Evolutionary conservation across 768 basidiomycete genomes (phyloP).

Genomic region (Lentinus tigrinus): DNA sequence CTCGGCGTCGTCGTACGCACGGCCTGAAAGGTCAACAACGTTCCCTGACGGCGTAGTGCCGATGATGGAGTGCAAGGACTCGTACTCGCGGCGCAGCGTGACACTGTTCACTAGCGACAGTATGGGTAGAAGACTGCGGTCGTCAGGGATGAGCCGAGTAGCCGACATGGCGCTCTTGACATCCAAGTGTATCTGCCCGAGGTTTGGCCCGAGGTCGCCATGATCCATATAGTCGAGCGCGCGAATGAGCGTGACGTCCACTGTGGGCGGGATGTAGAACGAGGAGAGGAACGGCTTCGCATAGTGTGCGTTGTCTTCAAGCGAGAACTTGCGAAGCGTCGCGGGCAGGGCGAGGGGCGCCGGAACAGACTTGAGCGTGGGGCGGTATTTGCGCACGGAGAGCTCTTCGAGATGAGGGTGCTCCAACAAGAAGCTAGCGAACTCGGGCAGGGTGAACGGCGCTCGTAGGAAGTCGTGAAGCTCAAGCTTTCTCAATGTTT

Average conservation of each 20-base stretch:
- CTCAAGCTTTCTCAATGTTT: background rate
- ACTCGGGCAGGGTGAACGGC: background rate
- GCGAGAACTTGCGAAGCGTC: background rate
- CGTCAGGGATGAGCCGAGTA: background rate
- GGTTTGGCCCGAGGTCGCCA: background rate
- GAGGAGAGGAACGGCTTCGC: background rate
- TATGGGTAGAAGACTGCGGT: background rate
- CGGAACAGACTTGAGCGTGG: background rate
- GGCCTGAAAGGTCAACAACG: background rate
- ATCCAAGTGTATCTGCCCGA: too few species aligned
- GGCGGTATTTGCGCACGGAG: background rate
- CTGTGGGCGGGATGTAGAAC: background rate
- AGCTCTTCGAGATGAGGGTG: background rate
- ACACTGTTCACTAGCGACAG: background rate
- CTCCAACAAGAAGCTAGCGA: background rate
- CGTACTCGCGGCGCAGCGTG: background rate
- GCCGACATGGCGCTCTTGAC: background rate
- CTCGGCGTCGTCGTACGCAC: background rate
- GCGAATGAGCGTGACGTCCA: background rate
- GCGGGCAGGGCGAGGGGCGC: background rate
- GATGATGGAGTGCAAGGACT: background rate
- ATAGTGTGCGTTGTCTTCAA: conserved; percentile 1
- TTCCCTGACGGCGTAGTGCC: background rate
- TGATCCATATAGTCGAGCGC: background rate
- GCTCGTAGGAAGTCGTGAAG: background rate